Evolutionary conservation across 1,284 basidiomycete species (phyloP), one percentile per base, ranked within the genome.

Genomic region (Malassezia psittaci): DNA sequence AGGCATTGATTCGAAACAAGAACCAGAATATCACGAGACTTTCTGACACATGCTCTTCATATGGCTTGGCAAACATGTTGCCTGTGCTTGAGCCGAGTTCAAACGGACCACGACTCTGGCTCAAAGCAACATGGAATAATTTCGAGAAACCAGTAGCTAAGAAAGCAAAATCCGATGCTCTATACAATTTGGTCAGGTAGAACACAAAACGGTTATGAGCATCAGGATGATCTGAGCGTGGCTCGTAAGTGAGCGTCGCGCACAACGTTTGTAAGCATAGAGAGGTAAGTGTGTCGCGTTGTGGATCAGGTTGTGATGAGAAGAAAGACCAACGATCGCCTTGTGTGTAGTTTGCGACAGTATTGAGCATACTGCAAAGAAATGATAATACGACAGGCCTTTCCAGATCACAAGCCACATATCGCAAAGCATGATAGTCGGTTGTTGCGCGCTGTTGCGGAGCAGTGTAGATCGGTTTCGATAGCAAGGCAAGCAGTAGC

Each of bases 331-430:
- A 43, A 41, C 56, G 11, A 60, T 59, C 11, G 57, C 48, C 13
- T 60, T 59, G 35, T 16, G 41, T 44, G 42, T 64, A 59, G 54
- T 63, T 67, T 19, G 64, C 47, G 36, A 62, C 54, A 2, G 67
- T 66, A 48, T 74, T 74, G 38, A 74, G 57, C 24, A 74, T 47
- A 43, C 63, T 68, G 64, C 72, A 74, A 1, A 74, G 61, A 13
- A 74, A 62, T 0, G 68, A 65, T 1, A 74, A 60, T 29, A 68
- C 61, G 34, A 65, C 56, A 33, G 54, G 52, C 3, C 66, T 38
- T 5, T 69, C 67, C 3, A 73, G 55, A 33, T 52, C 50, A 18
- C 57, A 61, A 6, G 64, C 62, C 9, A 64, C 52, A 43, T 62
- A 64, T 13, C 54, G 41, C 21, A 68, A 52, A 5, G 68, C 63